These are phyloP conservation scores for Cladosporium velox DNA, from an alignment of 2,329 filamentous ascomycete genomes.

Conservation along the genomic window DNA sequence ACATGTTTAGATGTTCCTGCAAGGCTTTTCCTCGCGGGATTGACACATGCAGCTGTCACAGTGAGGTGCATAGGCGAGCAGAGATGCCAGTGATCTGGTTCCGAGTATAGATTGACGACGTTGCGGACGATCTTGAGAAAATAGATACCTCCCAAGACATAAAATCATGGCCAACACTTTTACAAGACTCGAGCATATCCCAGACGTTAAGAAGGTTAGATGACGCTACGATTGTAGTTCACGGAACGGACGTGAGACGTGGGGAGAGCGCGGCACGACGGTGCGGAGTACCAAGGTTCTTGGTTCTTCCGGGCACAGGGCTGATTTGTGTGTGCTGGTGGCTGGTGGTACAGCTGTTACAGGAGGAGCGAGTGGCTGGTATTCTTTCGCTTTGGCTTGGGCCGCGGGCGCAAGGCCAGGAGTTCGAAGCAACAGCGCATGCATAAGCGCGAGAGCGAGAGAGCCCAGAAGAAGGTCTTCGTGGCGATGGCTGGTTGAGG, in stretches of 20 bases:
- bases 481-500: slow-evolving; percentile 6
- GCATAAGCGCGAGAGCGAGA: slow-evolving; percentile 4
- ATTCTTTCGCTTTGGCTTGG: neutral
- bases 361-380: neutral
- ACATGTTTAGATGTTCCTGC: slow-evolving; percentile 1
- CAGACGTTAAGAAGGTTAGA: neutral
- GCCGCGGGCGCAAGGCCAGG: neutral
- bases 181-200: neutral
- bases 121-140: neutral
- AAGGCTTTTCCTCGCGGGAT: neutral
- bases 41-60: slow-evolving; percentile 5
- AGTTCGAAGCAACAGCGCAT: neutral
- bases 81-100: neutral
- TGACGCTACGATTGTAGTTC: slow-evolving; percentile 1
- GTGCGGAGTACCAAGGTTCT: neutral
- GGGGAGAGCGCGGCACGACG: neutral
- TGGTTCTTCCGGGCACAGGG: neutral
- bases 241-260: neutral
- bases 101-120: neutral
- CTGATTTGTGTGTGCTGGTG: neutral
- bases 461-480: neutral
- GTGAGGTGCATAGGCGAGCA: neutral
- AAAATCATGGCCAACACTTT: neutral
- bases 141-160: neutral
- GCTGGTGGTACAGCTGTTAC: neutral